Evolutionary conservation across 768 basidiomycete genomes (phyloP).

Genomic region (Tricholoma furcatifolium): DNA sequence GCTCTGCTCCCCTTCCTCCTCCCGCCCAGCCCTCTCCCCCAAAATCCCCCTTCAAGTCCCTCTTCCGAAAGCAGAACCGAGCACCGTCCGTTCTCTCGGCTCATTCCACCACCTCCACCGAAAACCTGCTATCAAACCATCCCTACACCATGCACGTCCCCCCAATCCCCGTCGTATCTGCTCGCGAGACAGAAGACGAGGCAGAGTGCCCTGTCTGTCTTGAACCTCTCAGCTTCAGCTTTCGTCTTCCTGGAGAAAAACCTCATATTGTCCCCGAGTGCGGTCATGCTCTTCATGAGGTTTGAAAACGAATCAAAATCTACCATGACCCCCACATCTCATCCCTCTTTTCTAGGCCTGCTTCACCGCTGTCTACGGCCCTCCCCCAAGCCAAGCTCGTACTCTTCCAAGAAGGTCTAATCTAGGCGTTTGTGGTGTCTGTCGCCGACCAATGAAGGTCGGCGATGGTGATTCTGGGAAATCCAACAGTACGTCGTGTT

Average conservation of each 20-base stretch:
- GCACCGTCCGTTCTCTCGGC: constrained; percentile 50
- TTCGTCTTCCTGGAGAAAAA: constrained; percentile 93
- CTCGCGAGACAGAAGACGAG: constrained; percentile 69
- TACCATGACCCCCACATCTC: constrained; percentile 8
- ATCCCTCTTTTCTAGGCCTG: constrained; percentile 68
- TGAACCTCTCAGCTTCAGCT: constrained; percentile 90
- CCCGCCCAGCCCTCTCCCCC: constrained; percentile 15
- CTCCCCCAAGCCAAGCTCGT: constrained; percentile 60
- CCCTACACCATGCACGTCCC: constrained; percentile 65
- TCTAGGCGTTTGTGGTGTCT: constrained; percentile 95
- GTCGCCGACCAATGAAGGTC: constrained; percentile 94
- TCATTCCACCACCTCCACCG: constrained; percentile 42
- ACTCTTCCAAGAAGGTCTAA: constrained; percentile 68
- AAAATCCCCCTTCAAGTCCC: constrained; percentile 35
- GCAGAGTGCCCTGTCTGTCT: constrained; percentile 96
- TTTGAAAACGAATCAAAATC: constrained; percentile 27
- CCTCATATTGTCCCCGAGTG: constrained; percentile 97
- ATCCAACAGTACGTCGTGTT: constrained; percentile 73
- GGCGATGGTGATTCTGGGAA: constrained; percentile 84
- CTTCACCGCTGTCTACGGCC: constrained; percentile 95
- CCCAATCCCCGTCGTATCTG: constrained; percentile 73
- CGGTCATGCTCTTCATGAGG: constrained; percentile 96
- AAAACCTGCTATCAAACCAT: constrained; percentile 41
- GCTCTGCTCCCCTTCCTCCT: constrained; percentile 37
- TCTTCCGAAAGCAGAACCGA: constrained; percentile 49